phyloP scores from a whole-genome alignment of 106 monocot species.

The Apostasia shenzhenica region DNA sequence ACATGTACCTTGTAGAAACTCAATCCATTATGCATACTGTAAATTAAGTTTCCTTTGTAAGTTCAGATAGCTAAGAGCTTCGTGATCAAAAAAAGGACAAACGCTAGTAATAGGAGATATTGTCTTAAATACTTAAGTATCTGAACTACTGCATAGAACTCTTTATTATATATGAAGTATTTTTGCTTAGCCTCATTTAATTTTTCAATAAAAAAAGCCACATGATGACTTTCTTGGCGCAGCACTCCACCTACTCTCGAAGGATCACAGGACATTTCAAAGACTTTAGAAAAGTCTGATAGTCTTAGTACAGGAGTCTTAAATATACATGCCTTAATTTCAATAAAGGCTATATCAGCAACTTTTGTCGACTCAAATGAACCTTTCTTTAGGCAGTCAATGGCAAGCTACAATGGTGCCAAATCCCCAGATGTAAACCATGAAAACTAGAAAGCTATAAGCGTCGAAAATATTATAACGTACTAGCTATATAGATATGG shows the following conservation, averaged over 20 bases:
- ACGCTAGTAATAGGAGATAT: not conserved
- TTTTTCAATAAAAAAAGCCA: not conserved
- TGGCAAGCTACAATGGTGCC: not conserved
- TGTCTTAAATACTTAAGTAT: not conserved
- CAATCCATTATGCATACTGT: too few species aligned
- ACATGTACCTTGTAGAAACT: too few species aligned
- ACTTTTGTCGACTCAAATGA: not conserved
- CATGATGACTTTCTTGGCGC: not conserved
- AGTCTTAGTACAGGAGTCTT: not conserved
- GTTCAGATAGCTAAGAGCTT: not conserved
- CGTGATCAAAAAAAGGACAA: not conserved
- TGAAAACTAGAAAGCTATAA: not conserved
- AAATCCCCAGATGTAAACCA: not conserved
- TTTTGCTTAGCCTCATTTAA: not conserved
- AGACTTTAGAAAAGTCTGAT: not conserved
- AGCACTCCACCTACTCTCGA: not conserved
- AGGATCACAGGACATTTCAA: not conserved
- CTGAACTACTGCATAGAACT: slow-evolving; percentile 1
- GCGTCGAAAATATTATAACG: too few species aligned
- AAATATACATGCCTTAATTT: not conserved
- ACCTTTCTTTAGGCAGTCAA: not conserved
- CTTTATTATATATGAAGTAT: not conserved
- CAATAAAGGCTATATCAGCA: not conserved
- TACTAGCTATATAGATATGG: too few species aligned
- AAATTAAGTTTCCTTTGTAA: too few species aligned